Conservation (phyloP, 768 basidiomycete genomes). For the Tricholoma matsutake region DNA sequence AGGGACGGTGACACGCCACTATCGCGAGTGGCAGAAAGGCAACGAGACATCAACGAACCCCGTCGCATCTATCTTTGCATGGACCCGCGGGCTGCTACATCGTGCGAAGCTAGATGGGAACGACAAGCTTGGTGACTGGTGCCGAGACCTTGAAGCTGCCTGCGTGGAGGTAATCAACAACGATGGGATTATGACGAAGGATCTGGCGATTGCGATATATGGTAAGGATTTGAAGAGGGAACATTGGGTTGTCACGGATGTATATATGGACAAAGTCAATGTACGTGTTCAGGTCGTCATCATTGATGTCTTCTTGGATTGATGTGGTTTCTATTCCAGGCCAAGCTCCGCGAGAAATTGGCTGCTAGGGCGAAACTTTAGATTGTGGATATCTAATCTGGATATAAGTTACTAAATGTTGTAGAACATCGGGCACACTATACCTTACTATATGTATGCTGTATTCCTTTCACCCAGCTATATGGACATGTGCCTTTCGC, state of each 20-base stretch:
- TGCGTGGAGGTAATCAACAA: slow-evolving; percentile 90
- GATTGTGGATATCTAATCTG: background rate
- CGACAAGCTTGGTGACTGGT: slow-evolving; percentile 69
- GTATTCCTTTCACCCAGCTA: background rate
- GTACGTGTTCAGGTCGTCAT: slow-evolving; percentile 40
- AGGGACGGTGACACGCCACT: slow-evolving; percentile 93
- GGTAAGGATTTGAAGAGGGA: slow-evolving; percentile 89
- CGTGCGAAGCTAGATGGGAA: slow-evolving; percentile 92
- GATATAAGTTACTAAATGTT: background rate
- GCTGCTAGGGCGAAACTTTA: slow-evolving; percentile 17
- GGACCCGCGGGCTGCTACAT: slow-evolving; percentile 93
- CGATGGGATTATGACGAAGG: slow-evolving; percentile 96
- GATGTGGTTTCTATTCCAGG: slow-evolving; percentile 23
- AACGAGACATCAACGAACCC: slow-evolving; percentile 98
- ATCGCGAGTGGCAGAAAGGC: slow-evolving; percentile 96
- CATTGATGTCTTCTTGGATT: background rate
- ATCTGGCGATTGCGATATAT: slow-evolving; percentile 91
- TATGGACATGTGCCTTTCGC: no score
- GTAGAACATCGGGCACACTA: background rate
- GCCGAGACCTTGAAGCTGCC: slow-evolving; percentile 73
- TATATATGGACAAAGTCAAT: slow-evolving; percentile 91
- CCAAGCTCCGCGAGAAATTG: slow-evolving; percentile 44
- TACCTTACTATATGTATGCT: background rate
- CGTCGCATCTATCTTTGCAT: slow-evolving; percentile 97
- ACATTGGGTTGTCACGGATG: slow-evolving; percentile 95